Evolutionary conservation across 352 stramenopile genomes (phyloP), one percentile per base, ranked within the genome.

Genomic region (Phytophthora nicotianae): DNA sequence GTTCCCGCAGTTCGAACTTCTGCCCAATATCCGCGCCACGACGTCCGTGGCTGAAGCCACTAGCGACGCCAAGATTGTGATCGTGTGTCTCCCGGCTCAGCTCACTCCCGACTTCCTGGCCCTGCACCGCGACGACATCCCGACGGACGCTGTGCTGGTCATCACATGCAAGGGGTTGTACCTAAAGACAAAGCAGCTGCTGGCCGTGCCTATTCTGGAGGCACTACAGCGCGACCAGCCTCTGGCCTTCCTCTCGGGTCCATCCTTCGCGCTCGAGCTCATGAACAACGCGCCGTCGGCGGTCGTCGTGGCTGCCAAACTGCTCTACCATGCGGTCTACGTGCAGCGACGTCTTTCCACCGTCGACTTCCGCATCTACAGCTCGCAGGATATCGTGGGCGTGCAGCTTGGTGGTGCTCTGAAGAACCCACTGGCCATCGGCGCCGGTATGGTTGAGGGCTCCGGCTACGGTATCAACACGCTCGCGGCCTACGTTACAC

Each of bases 351-450:
- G 76, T 8, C 76, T 98, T 37, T 96, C 81, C 33, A 95, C 91
- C 40, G 80, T 97, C 20, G 78, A 92, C 57, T 98, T 99, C 68
- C 91, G 95, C 46, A 90, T 98, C 35, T 99, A 98, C 82, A 93
- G 81, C 62, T 93, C 83, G 5, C 83, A 93, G 53, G 96, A 99
- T 77, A 91, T 97, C 49, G 90, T 98, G 62, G 97, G 97, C 52
- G 93, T 99, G 20, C 96, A 99, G 72, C 83, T 99, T 29, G 96
- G 97, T 40, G 97, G 97, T 7, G 97, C 96, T 13, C 87, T 99
- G 40, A 99, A 99, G 76, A 99, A 99, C 75, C 95, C 98, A 2
- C 93, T 99, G 71, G 97, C 97, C 9, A 92, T 99, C 40, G 97
- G 95, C 35, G 96, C 96, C 32, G 97, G 97, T 26, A 99, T 99